These are phyloP conservation scores for Cladochytrium replicatum DNA, from an alignment of 192 early-diverging fungal genomes.

Conservation along the genomic window DNA sequence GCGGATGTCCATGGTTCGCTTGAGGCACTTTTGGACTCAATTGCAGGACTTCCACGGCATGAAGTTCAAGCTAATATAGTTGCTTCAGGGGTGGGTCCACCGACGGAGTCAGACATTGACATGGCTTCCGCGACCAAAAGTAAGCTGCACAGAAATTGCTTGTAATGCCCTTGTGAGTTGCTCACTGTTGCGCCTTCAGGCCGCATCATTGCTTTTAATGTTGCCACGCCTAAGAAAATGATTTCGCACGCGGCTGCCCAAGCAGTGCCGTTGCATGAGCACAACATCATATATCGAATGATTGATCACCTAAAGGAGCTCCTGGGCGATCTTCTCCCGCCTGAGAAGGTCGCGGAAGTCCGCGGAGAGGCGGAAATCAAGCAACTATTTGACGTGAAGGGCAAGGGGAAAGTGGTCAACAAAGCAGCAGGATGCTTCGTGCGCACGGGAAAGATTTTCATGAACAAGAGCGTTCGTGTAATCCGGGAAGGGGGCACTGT, in stretches of 20 bases:
- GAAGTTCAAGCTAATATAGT: constrained; percentile 68
- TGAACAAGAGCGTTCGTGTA: constrained; percentile 51
- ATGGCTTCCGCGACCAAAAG: constrained; percentile 25
- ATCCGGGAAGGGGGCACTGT: constrained; percentile 56
- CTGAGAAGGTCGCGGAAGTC: constrained; percentile 64
- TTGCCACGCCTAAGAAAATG: constrained; percentile 70
- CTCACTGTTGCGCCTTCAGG: constrained; percentile 20
- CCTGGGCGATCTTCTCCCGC: constrained; percentile 66
- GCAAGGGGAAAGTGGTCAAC: constrained; percentile 61
- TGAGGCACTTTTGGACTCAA: constrained; percentile 71
- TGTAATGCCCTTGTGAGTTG: not conserved
- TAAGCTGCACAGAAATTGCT: not conserved
- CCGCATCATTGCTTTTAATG: constrained; percentile 79
- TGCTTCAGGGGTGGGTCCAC: constrained; percentile 70
- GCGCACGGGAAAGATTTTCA: constrained; percentile 58
- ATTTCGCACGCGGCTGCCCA: constrained; percentile 45
- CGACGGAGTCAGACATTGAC: constrained; percentile 78
- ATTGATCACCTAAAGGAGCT: constrained; percentile 78
- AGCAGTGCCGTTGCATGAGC: constrained; percentile 56
- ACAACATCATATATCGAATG: constrained; percentile 87
- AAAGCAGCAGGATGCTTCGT: constrained; percentile 79
- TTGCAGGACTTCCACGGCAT: constrained; percentile 66
- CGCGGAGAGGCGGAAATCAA: constrained; percentile 79
- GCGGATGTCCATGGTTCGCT: constrained; percentile 88
- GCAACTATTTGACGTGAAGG: constrained; percentile 73